Base-by-base conservation (phyloP, 2,329 filamentous ascomycete species). In the Colletotrichum coccodes region DNA sequence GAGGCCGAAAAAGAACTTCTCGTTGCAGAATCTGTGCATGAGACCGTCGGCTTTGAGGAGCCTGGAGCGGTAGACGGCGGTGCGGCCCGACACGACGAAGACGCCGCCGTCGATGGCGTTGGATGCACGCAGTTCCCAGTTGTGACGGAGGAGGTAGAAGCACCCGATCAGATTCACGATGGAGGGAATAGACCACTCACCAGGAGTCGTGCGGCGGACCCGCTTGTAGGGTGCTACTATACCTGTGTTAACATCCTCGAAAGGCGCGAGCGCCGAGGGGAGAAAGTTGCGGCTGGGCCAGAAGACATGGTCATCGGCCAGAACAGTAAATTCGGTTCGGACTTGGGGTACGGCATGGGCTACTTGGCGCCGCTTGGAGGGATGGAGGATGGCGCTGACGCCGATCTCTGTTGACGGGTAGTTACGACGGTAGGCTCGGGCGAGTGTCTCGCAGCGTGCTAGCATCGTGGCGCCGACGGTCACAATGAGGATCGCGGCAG, bases 71-170 rank as follows among this genome's bases (percentile, higher is more conserved):
- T 87, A 81, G 0, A 83, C 81, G 0, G 80, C 81, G 0, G 88
- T 90, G 6, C 88, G 82, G 0, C 87, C 87, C 0, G 87, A 90
- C 2, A 91, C 79, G 1, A 88, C 86, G 56, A 87, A 89, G 23
- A 89, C 82, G 11, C 86, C 87, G 9, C 87, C 87, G 64, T 91
- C 89, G 11, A 91, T 78, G 7, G 84, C 79, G 69, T 86, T 87
- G 7, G 85, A 86, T 0, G 86, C 80, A 1, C 85, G 82, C 60
- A 88, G 86, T 73, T 91, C 89, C 75, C 86, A 91, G 73, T 90
- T 90, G 75, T 90, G 87, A 0, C 89, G 85, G 71, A 87, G 83
- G 1, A 91, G 83, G 73, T 91, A 90, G n/a, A 84, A 75, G 34
- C 84, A 85, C 0, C 86, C 88, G 21, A 91, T 79, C 73, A 89